phyloP scores from a whole-genome alignment of 2,329 filamentous ascomycete genomes.

The Paecilomyces sp. region DNA sequence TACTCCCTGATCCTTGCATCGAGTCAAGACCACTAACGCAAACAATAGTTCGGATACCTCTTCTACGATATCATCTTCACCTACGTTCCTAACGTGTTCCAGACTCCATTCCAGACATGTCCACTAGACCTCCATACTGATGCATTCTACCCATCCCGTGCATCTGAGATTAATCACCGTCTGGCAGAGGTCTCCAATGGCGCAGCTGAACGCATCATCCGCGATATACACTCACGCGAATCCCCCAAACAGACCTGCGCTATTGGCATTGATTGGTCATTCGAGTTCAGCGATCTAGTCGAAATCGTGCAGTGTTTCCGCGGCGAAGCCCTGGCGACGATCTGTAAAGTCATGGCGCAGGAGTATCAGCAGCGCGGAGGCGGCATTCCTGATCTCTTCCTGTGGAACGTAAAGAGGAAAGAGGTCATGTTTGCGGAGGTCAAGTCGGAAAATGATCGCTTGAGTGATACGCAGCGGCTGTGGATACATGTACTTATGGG shows the following conservation, averaged over 20 bases:
- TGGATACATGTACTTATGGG: slow-evolving; percentile 93
- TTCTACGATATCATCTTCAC: slow-evolving; percentile 91
- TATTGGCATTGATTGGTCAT: slow-evolving; percentile 90
- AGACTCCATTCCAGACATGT: slow-evolving; percentile 90
- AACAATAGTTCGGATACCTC: slow-evolving; percentile 62
- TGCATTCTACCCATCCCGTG: slow-evolving; percentile 78
- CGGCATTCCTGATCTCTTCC: slow-evolving; percentile 84
- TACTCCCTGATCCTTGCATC: background rate
- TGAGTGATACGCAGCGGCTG: slow-evolving; percentile 91
- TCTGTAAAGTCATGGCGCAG: slow-evolving; percentile 93
- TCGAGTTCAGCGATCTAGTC: slow-evolving; percentile 66
- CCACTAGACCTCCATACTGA: slow-evolving; percentile 90
- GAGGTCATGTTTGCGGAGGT: slow-evolving; percentile 73
- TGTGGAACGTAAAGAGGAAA: slow-evolving; percentile 61
- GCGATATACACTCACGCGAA: slow-evolving; percentile 61
- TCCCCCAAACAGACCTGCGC: slow-evolving; percentile 69
- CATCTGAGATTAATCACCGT: slow-evolving; percentile 80
- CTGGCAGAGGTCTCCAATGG: slow-evolving; percentile 85
- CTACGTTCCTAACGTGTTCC: slow-evolving; percentile 94
- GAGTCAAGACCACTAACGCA: background rate
- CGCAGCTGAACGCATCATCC: slow-evolving; percentile 59
- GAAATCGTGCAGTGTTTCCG: slow-evolving; percentile 75
- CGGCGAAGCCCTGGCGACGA: slow-evolving; percentile 68
- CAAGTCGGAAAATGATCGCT: slow-evolving; percentile 79
- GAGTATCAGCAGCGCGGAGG: slow-evolving; percentile 83